Evolutionary conservation across 139 green algal genomes (phyloP), one percentile per base, ranked within the genome.

Genomic region (Asterochloris sp.): DNA sequence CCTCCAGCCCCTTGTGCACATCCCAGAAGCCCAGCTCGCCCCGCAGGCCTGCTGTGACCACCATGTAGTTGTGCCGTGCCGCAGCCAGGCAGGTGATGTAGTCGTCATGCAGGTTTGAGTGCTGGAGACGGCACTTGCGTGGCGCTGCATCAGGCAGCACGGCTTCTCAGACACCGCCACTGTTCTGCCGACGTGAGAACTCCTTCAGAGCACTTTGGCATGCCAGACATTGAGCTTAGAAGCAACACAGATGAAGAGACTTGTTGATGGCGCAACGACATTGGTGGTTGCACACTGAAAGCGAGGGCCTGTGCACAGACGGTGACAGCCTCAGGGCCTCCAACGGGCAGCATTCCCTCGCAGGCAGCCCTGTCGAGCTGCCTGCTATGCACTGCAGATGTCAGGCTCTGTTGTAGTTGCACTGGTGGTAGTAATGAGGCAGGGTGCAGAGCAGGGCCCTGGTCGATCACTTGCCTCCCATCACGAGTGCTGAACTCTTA

Each of bases 1-100:
- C 68, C 0, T 62, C 60, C 23, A 80, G 67, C 21, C 24, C 77
- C 61, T 26, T 81, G 26, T 74, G 77, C 12, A 91, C 16, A 79
- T 91, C 87, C 87, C 87, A 91, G 14, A 89, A 62, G 69, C 89
- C 75, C 38, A 90, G 79, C 71, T 90, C 85, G 62, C 86, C 87
- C 10, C 82, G 66, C n/a, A 91, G 83, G 23, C 87, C 87, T 26
- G 75, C 83, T n/a, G 80, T 85, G 19, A 78, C 87, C 38, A 91
- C 62, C 16, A 74, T 28, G 24, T 24, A 63, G 21, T 23, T 62
- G 16, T 67, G 23, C 13, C 26, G 23, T 26, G 74, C 78, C 26
- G 79, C 75, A 26, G 85, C 86, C 78, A 91, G 54, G n/a, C 68
- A 78, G 0, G 83, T 91, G 8, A 90, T 79, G 62, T 90, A 91